A percentile compares a stretch with the other conserved stretches of the same genome.
phyloP scores from a whole-genome alignment of 305 asterid species.

The Ajuga reptans region DNA sequence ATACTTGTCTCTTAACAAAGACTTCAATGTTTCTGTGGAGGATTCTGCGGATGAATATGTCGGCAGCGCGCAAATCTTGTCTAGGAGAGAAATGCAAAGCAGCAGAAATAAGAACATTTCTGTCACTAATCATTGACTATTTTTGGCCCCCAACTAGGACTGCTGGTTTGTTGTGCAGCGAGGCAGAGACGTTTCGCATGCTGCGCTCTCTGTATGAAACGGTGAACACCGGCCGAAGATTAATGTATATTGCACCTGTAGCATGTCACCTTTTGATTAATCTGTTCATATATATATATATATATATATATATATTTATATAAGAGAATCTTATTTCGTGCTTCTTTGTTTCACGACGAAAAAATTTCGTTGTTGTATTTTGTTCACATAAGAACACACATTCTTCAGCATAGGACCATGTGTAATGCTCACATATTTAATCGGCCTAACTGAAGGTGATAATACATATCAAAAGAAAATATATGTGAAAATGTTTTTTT shows the following conservation, averaged over 20 bases:
- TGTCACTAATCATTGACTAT: slow-evolving; percentile 36
- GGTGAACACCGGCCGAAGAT: slow-evolving; percentile 18
- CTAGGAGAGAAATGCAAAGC: slow-evolving; percentile 26
- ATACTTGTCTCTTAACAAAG: slow-evolving; percentile 26
- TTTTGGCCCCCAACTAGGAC: slow-evolving; percentile 27
- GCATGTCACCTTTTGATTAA: slow-evolving; percentile 36
- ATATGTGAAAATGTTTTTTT: no score
- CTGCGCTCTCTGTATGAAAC: slow-evolving; percentile 17
- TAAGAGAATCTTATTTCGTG: background rate
- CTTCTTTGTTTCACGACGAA: no score
- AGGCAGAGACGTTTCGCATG: slow-evolving; percentile 7
- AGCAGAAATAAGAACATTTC: slow-evolving; percentile 26
- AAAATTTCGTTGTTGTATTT: no score
- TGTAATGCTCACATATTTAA: no score
- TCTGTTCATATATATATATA: slow-evolving; percentile 32
- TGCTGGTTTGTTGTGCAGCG: background rate
- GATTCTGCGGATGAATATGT: slow-evolving; percentile 20
- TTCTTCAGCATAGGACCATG: no score
- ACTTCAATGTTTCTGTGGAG: slow-evolving; percentile 30
- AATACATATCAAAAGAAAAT: no score
- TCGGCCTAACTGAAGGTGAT: no score
- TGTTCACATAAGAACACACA: no score
- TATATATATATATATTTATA: background rate
- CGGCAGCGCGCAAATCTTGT: slow-evolving; percentile 19
- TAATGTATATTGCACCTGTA: slow-evolving; percentile 39